Percentiles rank a stretch among this genome's conserved stretches.
Conservation (phyloP, 306 rosid species). For the Cercis canadensis region DNA sequence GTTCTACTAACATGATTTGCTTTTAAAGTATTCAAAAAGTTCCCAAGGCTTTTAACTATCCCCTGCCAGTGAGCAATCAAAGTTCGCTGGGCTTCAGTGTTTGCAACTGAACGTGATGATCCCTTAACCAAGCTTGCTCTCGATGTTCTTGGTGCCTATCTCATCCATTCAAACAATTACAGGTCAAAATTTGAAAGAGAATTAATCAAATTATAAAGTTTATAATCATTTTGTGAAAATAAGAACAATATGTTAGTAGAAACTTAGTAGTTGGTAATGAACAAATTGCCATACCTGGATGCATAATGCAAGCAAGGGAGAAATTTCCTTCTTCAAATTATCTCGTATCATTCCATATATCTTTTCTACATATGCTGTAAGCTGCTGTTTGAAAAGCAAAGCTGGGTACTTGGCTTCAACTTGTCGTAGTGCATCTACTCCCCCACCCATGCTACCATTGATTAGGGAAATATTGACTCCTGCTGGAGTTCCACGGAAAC, state of each 20-base stretch:
- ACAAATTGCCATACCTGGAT: conserved; percentile 72
- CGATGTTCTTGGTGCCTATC: conserved; percentile 95
- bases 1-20: conserved; percentile 79
- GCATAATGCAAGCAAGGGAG: conserved; percentile 94
- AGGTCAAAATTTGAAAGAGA: conserved; percentile 22
- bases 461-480: conserved; percentile 57
- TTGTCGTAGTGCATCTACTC: conserved; percentile 78
- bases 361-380: conserved; percentile 96
- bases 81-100: conserved; percentile 87
- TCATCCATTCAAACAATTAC: conserved; percentile 44
- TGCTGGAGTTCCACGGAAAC: conserved; percentile 65
- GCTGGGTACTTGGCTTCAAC: conserved; percentile 99
- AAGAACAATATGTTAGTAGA: conserved; percentile 6
- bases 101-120: conserved; percentile 81
- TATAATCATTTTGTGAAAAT: conserved; percentile 13
- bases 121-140: conserved; percentile 97
- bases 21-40: conserved; percentile 79
- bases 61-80: conserved; percentile 99
- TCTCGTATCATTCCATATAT: conserved; percentile 99
- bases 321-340: conserved; percentile 96
- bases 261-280: conserved; percentile 7
- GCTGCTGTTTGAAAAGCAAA: conserved; percentile 98
- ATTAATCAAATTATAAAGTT: conserved; percentile 25
- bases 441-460: conserved; percentile 57
- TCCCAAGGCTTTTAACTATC: conserved; percentile 88